Evolutionary conservation across 179 eudicot species (phyloP).

Genomic region (Beta corolliflora): DNA sequence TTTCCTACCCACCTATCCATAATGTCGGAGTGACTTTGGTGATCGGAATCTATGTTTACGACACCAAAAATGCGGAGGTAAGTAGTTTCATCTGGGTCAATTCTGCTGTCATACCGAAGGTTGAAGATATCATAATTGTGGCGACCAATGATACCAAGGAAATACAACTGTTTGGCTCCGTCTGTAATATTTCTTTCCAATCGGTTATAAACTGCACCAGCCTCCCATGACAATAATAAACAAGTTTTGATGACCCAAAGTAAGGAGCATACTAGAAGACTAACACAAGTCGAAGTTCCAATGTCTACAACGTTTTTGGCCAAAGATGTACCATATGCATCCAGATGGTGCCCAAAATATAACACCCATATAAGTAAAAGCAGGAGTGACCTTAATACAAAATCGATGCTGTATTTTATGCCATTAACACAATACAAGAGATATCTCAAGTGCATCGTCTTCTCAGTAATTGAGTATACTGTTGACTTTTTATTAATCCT

Average conservation of each 20-base stretch:
- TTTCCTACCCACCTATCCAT: too few relatives aligned
- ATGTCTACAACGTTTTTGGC: neutral
- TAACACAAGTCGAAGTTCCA: neutral
- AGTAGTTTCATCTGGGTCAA: too few relatives aligned
- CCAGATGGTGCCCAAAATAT: neutral
- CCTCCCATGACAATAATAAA: neutral
- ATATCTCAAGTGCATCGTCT: neutral
- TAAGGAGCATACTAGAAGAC: neutral
- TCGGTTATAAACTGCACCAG: neutral
- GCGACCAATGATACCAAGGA: neutral
- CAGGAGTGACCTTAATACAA: neutral
- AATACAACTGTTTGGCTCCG: neutral
- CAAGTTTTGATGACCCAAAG: slow-evolving; percentile 8
- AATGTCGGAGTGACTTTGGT: too few relatives aligned
- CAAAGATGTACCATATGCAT: neutral
- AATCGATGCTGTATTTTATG: neutral
- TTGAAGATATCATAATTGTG: neutral
- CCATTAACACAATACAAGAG: slow-evolving; percentile 20
- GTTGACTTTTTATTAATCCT: neutral
- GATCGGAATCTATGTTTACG: too few relatives aligned
- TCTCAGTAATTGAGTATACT: neutral
- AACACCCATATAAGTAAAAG: neutral
- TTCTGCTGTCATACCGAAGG: neutral
- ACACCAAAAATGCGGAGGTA: too few relatives aligned
- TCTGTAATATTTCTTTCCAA: neutral